These are phyloP conservation scores for Simplicillium aogashimaense DNA, from an alignment of 2,329 filamentous ascomycete genomes.

Conservation along the genomic window DNA sequence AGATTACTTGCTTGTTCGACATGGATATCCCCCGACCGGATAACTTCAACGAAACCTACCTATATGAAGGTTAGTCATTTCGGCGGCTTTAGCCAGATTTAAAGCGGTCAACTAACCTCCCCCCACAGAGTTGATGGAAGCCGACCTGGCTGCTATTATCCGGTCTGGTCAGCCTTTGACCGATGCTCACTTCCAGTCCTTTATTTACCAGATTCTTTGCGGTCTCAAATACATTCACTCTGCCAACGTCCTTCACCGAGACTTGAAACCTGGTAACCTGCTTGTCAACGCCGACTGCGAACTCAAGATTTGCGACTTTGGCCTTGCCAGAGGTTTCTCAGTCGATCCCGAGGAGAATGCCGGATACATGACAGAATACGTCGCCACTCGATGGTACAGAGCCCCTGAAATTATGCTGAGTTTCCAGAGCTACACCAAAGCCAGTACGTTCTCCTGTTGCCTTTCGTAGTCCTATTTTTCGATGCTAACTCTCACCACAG, in stretches of 20 bases:
- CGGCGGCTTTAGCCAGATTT: neutral
- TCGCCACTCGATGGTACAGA: constrained; percentile 90
- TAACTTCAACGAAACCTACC: constrained; percentile 98
- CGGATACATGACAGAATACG: constrained; percentile 99
- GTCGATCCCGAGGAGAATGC: constrained; percentile 97
- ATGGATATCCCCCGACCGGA: constrained; percentile 98
- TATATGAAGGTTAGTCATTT: constrained; percentile 74
- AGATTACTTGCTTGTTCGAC: constrained; percentile 98
- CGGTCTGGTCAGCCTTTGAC: constrained; percentile 93
- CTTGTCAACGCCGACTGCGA: constrained; percentile 98
- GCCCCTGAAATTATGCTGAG: constrained; percentile 99
- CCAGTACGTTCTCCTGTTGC: constrained; percentile 60
- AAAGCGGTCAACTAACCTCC: neutral
- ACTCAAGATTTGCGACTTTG: constrained; percentile 98
- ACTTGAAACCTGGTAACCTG: constrained; percentile 93
- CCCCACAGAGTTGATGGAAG: constrained; percentile 87
- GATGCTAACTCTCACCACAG: constrained; percentile 34
- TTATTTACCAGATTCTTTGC: constrained; percentile 99
- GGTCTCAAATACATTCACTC: constrained; percentile 99
- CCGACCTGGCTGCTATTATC: constrained; percentile 95
- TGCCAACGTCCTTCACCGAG: constrained; percentile 92
- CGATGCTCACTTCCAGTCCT: constrained; percentile 98
- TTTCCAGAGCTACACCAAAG: constrained; percentile 99
- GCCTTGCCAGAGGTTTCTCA: constrained; percentile 90
- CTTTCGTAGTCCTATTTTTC: neutral